phyloP scores from a whole-genome alignment of 1,284 basidiomycete species.

The Laetiporus sulphureus region DNA sequence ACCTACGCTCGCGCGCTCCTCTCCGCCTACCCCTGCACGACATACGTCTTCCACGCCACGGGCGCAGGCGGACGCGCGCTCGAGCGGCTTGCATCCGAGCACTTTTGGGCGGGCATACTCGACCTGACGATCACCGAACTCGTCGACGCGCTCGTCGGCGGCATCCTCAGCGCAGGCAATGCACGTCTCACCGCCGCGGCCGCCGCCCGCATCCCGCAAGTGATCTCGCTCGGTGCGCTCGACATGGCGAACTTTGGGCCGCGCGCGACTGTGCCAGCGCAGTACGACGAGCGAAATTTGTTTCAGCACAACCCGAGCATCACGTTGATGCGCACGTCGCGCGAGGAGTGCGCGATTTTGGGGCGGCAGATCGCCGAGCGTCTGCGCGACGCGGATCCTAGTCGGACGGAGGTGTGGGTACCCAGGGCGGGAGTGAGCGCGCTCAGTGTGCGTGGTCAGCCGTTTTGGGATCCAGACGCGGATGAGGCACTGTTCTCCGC shows the following conservation, averaged over 20 bases:
- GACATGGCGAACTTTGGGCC: conserved; percentile 21
- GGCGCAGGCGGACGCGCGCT: conserved; percentile 19
- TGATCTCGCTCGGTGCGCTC: conserved; percentile 20
- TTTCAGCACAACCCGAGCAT: conserved; percentile 17
- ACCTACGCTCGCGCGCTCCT: conserved; percentile 17
- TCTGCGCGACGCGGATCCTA: conserved; percentile 7
- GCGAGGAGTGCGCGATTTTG: conserved; percentile 13
- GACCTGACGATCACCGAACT: conserved; percentile 22
- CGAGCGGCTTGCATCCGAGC: conserved; percentile 12
- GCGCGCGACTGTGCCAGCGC: conserved; percentile 13
- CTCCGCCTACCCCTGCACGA: conserved; percentile 13
- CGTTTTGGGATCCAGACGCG: conserved; percentile 14
- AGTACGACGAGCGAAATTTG: conserved; percentile 12
- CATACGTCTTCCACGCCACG: conserved; percentile 20
- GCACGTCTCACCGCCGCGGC: conserved; percentile 17
- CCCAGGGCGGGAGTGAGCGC: conserved; percentile 15
- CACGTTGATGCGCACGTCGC: conserved; percentile 17
- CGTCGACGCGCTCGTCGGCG: conserved; percentile 20
- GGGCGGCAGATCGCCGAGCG: conserved; percentile 15
- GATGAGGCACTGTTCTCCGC: conserved; percentile 12
- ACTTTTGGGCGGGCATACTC: conserved; percentile 19
- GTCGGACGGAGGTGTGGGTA: conserved; percentile 14
- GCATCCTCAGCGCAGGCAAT: conserved; percentile 17
- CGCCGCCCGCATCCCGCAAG: conserved; percentile 14
- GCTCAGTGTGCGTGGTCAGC: conserved; percentile 10